Base-by-base conservation (phyloP, 2,329 filamentous ascomycete genomes). In the Botrytis tulipae region DNA sequence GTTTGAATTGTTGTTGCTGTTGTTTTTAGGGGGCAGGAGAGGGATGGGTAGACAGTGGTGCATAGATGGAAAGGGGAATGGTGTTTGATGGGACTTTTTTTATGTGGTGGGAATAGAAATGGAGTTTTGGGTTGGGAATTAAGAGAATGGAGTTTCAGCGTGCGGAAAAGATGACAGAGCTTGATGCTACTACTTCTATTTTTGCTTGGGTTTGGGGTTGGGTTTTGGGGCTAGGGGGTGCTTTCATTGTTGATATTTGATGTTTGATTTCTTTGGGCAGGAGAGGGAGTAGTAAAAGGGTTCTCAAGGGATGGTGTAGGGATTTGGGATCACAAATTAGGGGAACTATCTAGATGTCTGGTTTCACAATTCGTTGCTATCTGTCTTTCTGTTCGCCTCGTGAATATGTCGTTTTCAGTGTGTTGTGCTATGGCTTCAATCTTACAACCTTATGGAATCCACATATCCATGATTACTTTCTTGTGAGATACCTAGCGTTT, bases 1-100 rank as follows among this genome's bases (percentile, higher is more conserved):
- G 48, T 42, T 42, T 68, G 35, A 32, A 68, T 68, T 68, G 46
- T 54, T 68, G 46, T 68, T 68, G 65, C 57, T 68, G 46, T 42
- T 57, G 66, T 32, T 57, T 22, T 10, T 54, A 37, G 51, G 32
- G 16, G 40, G 40, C 1, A 14, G 14, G 40, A 4, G 40, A 42
- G 40, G 40, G 3, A 5, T 14, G 40, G 40, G 40, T 16, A 77
- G 44, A 22, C 32, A 16, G 16, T 5, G 25, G 10, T 12, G 25
- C 0, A n/a, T n/a, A 5, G 25, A 51, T 51, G 25, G 48, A 51
- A 3, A 14, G 25, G 12, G 12, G 25, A 0, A 7, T 10, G 48
- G 12, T 7, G 25, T 54, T 54, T 54, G 12, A 14, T 29, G 48
- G 25, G 10, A 14, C 7, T 46, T 14, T 46, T 14, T 29, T 51